These are phyloP conservation scores for Cryptococcus hybrid DNA, from an alignment of 1,284 basidiomycete genomes.

Conservation along the genomic window DNA sequence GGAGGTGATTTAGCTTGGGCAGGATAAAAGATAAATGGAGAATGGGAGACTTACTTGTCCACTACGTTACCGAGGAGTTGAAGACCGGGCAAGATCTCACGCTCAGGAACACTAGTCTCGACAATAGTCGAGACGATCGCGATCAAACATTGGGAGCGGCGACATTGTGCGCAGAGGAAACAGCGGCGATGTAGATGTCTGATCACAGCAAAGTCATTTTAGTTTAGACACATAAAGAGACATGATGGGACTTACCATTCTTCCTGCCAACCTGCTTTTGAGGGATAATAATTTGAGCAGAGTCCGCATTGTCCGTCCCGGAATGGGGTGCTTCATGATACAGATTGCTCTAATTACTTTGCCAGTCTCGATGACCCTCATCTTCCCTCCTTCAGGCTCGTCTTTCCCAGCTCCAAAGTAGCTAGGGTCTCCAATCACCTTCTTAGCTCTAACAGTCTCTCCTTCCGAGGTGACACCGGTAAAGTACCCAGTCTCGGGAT, in stretches of 20 bases:
- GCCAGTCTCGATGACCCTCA: conserved; percentile 85
- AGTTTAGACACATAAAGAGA: neutral
- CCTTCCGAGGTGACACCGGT: conserved; percentile 84
- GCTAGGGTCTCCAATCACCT: conserved; percentile 96
- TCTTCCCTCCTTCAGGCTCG: conserved; percentile 61
- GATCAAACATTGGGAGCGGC: conserved; percentile 93
- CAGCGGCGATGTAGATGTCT: conserved; percentile 99
- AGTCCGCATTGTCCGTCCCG: conserved; percentile 92
- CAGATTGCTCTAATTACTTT: conserved; percentile 98
- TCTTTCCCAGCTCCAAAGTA: conserved; percentile 85
- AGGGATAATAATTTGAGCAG: conserved; percentile 96
- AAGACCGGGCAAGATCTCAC: conserved; percentile 88
- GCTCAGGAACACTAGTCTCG: conserved; percentile 89
- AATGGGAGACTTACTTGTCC: conserved; percentile 71
- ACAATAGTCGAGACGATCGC: conserved; percentile 99
- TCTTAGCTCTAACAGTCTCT: conserved; percentile 96
- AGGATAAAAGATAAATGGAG: neutral
- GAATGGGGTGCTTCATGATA: conserved; percentile 97
- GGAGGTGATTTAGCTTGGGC: neutral
- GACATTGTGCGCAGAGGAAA: conserved; percentile 96
- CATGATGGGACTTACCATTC: conserved; percentile 66
- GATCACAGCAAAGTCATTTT: neutral
- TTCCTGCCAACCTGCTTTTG: conserved; percentile 95
- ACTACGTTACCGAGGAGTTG: conserved; percentile 89
- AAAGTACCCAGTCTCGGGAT: conserved; percentile 79